Evolutionary conservation across 331 rosid species (phyloP).

Genomic region (Malus hybrid): DNA sequence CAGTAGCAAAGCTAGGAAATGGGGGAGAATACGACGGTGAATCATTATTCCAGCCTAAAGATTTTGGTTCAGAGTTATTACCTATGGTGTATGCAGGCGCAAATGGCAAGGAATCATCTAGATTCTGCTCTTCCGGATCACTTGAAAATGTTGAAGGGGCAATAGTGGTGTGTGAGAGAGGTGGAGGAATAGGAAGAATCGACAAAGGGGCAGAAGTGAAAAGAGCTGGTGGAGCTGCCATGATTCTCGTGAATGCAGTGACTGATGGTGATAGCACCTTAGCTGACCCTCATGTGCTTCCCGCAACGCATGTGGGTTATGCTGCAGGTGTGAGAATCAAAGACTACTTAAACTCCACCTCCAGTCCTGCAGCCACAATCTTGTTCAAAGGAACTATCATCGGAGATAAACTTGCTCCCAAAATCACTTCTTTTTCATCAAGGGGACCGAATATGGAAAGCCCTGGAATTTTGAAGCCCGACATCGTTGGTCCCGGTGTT

Average conservation of each 20-base stretch:
- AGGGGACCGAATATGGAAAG: slow-evolving; percentile 56
- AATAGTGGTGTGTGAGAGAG: slow-evolving; percentile 50
- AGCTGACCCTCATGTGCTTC: slow-evolving; percentile 56
- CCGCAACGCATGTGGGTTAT: slow-evolving; percentile 40
- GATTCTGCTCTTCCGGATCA: slow-evolving; percentile 28
- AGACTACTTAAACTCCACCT: slow-evolving; percentile 40
- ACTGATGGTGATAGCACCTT: slow-evolving; percentile 13
- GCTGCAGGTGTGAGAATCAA: slow-evolving; percentile 27
- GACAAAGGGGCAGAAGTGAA: slow-evolving; percentile 45
- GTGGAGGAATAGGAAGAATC: slow-evolving; percentile 21
- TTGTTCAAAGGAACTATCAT: slow-evolving; percentile 51
- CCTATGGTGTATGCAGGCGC: slow-evolving; percentile 61
- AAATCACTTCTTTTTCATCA: slow-evolving; percentile 52
- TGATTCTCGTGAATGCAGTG: slow-evolving; percentile 47
- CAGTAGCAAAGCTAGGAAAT: slow-evolving; percentile 41
- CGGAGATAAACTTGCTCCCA: slow-evolving; percentile 39
- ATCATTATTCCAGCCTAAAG: slow-evolving; percentile 40
- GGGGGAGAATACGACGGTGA: slow-evolving; percentile 35
- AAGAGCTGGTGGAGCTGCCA: slow-evolving; percentile 52
- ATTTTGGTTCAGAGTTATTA: slow-evolving; percentile 17
- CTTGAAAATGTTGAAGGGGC: slow-evolving; percentile 33
- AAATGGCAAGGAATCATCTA: slow-evolving; percentile 6
- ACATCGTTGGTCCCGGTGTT: slow-evolving; percentile 68
- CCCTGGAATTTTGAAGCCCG: slow-evolving; percentile 65
- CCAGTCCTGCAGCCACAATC: slow-evolving; percentile 42